Percentiles rank a stretch among this genome's conserved stretches.
Evolutionary conservation across 495 filamentous ascomycete genomes (phyloP).

Genomic region (Daldinia childiae): DNA sequence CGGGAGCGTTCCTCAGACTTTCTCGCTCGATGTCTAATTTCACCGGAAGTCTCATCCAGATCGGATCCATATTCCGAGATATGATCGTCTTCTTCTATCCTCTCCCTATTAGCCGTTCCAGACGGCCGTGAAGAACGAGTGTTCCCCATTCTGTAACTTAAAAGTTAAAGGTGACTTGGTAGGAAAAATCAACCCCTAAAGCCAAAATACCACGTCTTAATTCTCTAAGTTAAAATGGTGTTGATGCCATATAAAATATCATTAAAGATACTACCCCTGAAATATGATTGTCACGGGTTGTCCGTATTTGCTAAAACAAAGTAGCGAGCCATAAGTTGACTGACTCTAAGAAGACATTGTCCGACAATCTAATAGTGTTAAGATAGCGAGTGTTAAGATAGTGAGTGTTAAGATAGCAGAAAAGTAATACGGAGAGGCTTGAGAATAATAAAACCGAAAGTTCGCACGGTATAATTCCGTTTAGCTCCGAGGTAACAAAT

Average conservation of each 20-base stretch:
- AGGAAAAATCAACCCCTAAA: not conserved
- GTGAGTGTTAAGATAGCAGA: not conserved
- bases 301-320: not conserved
- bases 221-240: not conserved
- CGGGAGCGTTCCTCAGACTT: conserved; percentile 21
- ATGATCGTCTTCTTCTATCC: conserved; percentile 37
- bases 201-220: not conserved
- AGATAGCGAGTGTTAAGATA: not conserved
- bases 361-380: not conserved
- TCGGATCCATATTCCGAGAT: conserved; percentile 45
- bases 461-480: too few species aligned
- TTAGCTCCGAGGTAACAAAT: not conserved
- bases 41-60: conserved; percentile 42
- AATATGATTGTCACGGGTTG: not conserved
- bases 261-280: conserved; percentile 3
- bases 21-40: conserved; percentile 35
- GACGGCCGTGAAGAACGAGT: conserved; percentile 29
- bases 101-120: conserved; percentile 36
- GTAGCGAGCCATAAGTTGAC: not conserved
- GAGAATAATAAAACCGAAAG: not conserved
- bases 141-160: conserved; percentile 9
- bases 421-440: not conserved
- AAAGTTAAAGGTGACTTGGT: not conserved
- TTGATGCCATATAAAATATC: conserved; percentile 1
- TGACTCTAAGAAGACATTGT: not conserved